A percentile compares a stretch with the other conserved stretches of the same genome.
These are phyloP conservation scores for Fomitopsis palustris DNA, from an alignment of 1,284 basidiomycete species.

Conservation along the genomic window DNA sequence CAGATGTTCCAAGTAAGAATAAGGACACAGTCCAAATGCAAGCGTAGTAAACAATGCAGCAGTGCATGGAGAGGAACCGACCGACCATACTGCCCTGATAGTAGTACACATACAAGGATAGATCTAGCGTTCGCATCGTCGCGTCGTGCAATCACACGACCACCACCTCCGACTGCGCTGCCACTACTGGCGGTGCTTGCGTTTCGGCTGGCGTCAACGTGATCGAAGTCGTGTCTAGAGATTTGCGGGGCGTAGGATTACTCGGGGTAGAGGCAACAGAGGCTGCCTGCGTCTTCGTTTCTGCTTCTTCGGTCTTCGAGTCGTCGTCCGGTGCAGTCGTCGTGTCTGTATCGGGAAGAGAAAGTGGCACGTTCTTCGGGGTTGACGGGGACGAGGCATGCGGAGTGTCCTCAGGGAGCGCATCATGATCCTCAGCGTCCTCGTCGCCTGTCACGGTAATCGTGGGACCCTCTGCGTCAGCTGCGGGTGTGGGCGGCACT, in stretches of 20 bases:
- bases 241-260: neutral
- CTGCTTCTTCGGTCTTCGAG: neutral
- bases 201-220: neutral
- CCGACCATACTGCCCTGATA: neutral
- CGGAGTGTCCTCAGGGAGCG: neutral
- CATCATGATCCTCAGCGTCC: neutral
- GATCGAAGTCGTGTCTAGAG: constrained; percentile 1
- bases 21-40: neutral
- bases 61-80: neutral
- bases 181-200: neutral
- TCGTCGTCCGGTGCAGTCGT: neutral
- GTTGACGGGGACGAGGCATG: neutral
- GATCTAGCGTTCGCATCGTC: neutral
- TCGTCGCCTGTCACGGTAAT: constrained; percentile 8
- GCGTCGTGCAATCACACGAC: neutral
- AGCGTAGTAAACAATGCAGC: neutral
- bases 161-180: neutral
- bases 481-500: constrained; percentile 11
- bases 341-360: neutral
- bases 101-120: neutral
- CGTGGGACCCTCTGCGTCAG: constrained; percentile 10
- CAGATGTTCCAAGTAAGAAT: neutral
- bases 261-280: neutral
- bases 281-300: neutral
- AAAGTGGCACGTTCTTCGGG: neutral